Percentiles rank a stretch among this genome's conserved stretches.
phyloP scores from a whole-genome alignment of 2,329 filamentous ascomycete species.

The Talaromyces pinophilus region DNA sequence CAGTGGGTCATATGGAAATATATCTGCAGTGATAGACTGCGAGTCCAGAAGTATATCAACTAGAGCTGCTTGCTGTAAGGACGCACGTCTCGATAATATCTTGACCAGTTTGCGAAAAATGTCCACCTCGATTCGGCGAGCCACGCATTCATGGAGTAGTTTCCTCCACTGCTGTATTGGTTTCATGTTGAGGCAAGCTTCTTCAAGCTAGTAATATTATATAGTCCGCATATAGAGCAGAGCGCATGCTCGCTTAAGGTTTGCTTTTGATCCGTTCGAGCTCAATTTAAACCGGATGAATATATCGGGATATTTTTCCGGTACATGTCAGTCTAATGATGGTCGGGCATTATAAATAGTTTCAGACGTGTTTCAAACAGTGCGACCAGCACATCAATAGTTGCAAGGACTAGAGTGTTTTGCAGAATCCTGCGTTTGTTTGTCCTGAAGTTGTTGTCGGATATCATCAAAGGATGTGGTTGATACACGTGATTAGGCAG shows the following conservation, averaged over 20 bases:
- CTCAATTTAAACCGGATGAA: not conserved
- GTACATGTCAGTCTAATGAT: not conserved
- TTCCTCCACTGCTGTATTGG: slow-evolving; percentile 40
- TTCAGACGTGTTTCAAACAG: not conserved
- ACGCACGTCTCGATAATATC: slow-evolving; percentile 35
- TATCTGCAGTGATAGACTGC: slow-evolving; percentile 34
- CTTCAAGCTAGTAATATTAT: not conserved
- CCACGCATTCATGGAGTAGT: slow-evolving; percentile 41
- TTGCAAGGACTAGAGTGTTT: not conserved
- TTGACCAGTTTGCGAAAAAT: slow-evolving; percentile 43
- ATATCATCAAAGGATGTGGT: slow-evolving; percentile 10
- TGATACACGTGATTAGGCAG: slow-evolving; percentile 3
- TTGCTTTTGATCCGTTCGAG: not conserved
- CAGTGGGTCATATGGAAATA: slow-evolving; percentile 43
- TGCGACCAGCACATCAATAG: not conserved
- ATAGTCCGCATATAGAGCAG: not conserved
- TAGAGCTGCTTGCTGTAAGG: slow-evolving; percentile 36
- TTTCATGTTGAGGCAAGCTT: slow-evolving; percentile 6
- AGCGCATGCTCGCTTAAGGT: not conserved
- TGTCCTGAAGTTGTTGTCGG: not conserved
- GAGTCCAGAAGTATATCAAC: slow-evolving; percentile 40
- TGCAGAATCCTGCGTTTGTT: not conserved
- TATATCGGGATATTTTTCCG: not conserved
- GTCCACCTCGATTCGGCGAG: slow-evolving; percentile 39
- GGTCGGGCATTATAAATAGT: not conserved